A percentile compares a stretch with the other conserved stretches of the same genome.
These are phyloP conservation scores for Ustilago hordei DNA, from an alignment of 1,284 basidiomycete genomes.

Conservation along the genomic window DNA sequence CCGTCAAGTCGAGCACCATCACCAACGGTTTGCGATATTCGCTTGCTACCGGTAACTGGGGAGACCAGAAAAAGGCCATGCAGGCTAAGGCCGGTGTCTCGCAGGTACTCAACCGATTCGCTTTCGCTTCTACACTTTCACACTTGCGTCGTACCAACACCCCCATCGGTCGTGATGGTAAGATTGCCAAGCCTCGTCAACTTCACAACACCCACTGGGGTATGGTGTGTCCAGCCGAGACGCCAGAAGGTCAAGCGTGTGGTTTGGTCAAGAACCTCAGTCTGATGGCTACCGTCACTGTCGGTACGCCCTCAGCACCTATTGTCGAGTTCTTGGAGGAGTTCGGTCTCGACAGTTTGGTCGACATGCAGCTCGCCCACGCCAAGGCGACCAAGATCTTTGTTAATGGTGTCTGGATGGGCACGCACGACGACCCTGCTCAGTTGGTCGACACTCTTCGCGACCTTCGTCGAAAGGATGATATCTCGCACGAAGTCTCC, in stretches of 20 bases:
- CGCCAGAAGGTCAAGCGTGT: constrained; percentile 98
- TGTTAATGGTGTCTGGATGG: constrained; percentile 99
- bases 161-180: constrained; percentile 96
- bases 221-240: constrained; percentile 96
- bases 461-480: constrained; percentile 90
- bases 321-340: constrained; percentile 99
- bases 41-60: constrained; percentile 98
- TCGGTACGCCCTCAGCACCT: constrained; percentile 93
- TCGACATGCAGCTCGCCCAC: constrained; percentile 65
- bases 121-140: constrained; percentile 96
- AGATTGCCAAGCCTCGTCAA: constrained; percentile 99
- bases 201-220: constrained; percentile 99
- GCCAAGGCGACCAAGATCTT: constrained; percentile 86
- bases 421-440: constrained; percentile 94
- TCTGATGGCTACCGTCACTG: constrained; percentile 97
- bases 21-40: constrained; percentile 99
- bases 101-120: constrained; percentile 98
- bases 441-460: constrained; percentile 93
- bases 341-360: constrained; percentile 76
- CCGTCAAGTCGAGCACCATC: constrained; percentile 93
- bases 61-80: constrained; percentile 97
- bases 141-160: constrained; percentile 98
- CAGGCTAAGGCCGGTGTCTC: constrained; percentile 96
- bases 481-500: constrained; percentile 94
- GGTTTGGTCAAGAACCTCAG: constrained; percentile 98